Evolutionary conservation across 2,329 filamentous ascomycete species (phyloP).

Genomic region (Neocucurbitaria cava): DNA sequence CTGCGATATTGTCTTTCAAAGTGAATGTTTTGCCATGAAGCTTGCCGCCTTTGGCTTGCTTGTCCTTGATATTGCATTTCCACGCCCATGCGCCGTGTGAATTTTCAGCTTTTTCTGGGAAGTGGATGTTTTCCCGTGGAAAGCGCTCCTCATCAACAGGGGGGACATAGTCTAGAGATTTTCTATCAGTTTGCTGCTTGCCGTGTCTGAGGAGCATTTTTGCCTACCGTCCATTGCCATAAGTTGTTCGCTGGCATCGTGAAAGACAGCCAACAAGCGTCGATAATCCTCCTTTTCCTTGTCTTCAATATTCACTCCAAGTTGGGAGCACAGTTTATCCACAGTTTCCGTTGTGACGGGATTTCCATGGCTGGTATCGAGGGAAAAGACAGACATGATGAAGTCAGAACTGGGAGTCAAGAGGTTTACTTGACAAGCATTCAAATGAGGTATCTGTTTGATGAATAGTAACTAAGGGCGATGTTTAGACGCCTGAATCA

Average conservation of each 20-base stretch:
- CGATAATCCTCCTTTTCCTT: slow-evolving; percentile 49
- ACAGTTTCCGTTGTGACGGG: slow-evolving; percentile 44
- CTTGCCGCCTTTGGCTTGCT: slow-evolving; percentile 27
- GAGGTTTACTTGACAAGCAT: neutral
- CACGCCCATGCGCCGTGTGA: slow-evolving; percentile 54
- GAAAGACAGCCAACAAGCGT: slow-evolving; percentile 48
- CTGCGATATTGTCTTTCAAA: slow-evolving; percentile 43
- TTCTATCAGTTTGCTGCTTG: neutral
- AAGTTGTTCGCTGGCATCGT: slow-evolving; percentile 47
- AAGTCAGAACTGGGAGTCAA: neutral
- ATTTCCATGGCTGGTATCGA: slow-evolving; percentile 40
- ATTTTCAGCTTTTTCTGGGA: slow-evolving; percentile 44
- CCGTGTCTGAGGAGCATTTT: slow-evolving; percentile 5
- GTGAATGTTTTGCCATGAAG: slow-evolving; percentile 47
- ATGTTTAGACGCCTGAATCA: neutral
- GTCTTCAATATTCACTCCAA: slow-evolving; percentile 44
- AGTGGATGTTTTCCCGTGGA: slow-evolving; percentile 46
- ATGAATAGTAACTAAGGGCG: neutral
- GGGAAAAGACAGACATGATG: slow-evolving; percentile 50
- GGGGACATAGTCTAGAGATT: slow-evolving; percentile 41
- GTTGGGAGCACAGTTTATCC: slow-evolving; percentile 38
- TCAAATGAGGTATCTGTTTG: neutral
- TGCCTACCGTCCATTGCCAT: slow-evolving; percentile 46
- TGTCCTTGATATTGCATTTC: slow-evolving; percentile 48
- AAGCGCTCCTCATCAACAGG: slow-evolving; percentile 43